Evolutionary conservation across 768 basidiomycete genomes (phyloP), one percentile per base, ranked within the genome.

Genomic region (Plicaturopsis crispa): DNA sequence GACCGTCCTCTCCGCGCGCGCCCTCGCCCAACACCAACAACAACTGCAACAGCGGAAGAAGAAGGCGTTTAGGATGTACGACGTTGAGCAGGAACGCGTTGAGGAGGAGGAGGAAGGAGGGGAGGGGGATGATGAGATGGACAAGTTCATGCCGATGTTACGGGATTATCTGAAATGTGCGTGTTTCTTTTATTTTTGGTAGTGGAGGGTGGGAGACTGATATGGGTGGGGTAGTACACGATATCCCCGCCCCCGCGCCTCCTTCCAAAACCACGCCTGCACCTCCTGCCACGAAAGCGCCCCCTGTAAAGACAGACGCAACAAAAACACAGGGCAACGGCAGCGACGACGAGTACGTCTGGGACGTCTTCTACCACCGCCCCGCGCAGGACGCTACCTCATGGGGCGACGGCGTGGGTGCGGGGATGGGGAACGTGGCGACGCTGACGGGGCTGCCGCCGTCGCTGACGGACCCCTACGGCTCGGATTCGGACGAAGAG

Each of bases 321-420:
- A 8, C 26, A 14, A 28, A 28, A 28, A 28, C 10, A 8, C 26
- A 28, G 14, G 26, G 26, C 14, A n/a, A n/a, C n/a, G 43, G 18
- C 4, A 36, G 36, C 21, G 40, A 39, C 0, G 69, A 69, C 19
- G 86, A 87, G 48, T 89, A 84, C 46, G 86, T 89, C 17, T 88
- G 80, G 76, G 86, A 89, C 49, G 74, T 89, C 16, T 89, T 87
- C 51, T 87, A 85, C 48, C 82, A 81, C 45, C 67, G 78, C 17
- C 78, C 80, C 0, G 67, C 69, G n/a, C n/a, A n/a, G n/a, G 14
- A 69, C 75, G 8, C 54, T 75, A n/a, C n/a, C n/a, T n/a, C n/a
- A n/a, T n/a, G n/a, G n/a, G n/a, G n/a, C 28, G 67, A 66, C 13
- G 78, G 82, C 56, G 78, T 79, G 70, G 74, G 73, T 39, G 66